A percentile compares a stretch with the other conserved stretches of the same genome.
Evolutionary conservation across 1,139 yeast species (phyloP).

Genomic region (Pneumocystis oryctolagi): DNA sequence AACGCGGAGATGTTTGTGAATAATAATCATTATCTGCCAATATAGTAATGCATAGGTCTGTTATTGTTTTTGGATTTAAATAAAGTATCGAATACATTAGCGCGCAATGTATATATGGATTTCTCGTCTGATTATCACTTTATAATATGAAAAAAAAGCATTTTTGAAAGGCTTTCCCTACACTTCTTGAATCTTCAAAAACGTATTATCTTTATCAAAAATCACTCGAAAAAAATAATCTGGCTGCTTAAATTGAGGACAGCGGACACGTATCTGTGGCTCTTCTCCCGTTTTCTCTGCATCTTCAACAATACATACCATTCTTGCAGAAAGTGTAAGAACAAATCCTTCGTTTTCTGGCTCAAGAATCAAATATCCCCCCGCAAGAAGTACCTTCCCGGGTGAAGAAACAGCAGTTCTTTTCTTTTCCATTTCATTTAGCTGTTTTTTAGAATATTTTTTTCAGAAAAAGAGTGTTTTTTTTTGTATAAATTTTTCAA

Average conservation of each 20-base stretch:
- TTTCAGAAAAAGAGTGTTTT: background rate
- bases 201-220: background rate
- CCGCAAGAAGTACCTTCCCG: constrained; percentile 85
- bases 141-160: constrained; percentile 6
- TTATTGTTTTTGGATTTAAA: constrained; percentile 11
- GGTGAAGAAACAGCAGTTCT: constrained; percentile 52
- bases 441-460: background rate
- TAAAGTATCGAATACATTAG: constrained; percentile 43
- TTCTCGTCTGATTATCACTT: constrained; percentile 20
- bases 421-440: background rate
- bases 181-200: constrained; percentile 4
- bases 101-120: constrained; percentile 67
- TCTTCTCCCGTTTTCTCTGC: background rate
- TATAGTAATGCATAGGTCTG: constrained; percentile 40
- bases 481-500: background rate
- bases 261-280: background rate
- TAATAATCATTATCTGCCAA: constrained; percentile 86
- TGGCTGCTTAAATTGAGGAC: background rate
- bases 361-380: constrained; percentile 83
- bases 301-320: constrained; percentile 24
- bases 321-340: constrained; percentile 75
- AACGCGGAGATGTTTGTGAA: constrained; percentile 44
- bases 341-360: constrained; percentile 64
- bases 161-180: constrained; percentile 7
- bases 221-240: background rate